Base-by-base conservation (phyloP, 1,139 yeast species). In the Candida neerlandica region DNA sequence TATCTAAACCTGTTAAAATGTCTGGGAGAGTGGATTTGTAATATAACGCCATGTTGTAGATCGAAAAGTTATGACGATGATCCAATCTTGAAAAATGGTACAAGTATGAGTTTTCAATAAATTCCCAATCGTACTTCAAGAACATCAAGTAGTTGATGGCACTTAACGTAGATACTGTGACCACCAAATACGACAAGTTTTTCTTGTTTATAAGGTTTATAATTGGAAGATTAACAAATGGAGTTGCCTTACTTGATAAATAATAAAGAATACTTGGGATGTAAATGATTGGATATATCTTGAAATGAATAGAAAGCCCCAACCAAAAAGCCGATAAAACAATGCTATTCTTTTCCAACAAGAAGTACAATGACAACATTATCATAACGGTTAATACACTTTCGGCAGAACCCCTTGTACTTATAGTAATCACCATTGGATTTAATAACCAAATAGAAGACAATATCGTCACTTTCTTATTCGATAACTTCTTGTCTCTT, bases 361-460 rank as follows among this genome's bases (percentile, higher is more conserved):
- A 60, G 39, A 58, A 67, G 56, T 81, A 84, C 1, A 89, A 71
- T 41, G 86, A 73, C 12, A 78, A 65, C 78, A 91, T 80, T 3
- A 91, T 80, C 59, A 92, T 73, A 23, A 89, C 92, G 1, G 96
- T 90, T 43, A 94, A 70, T 1, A 94, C 76, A 54, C 97, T 92
- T 63, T 94, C 99, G 0, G 97, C 87, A 18, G 96, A 89, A 0
- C 99, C 99, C 49, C 99, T 73, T 0, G 98, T 91, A 54, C 96
- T 86, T 41, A 94, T 94, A 1, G 96, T 91, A 30, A 88, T 83
- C 0, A 92, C 99, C 95, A 94, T 89, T 11, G 99, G 99, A 65
- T 94, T 94, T 58, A 90, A 74, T 38, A 94, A 73, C 99, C 99
- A 94, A 3, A 91, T 71, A 0, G 86, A 70, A 32, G 85, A 67